phyloP scores from a whole-genome alignment of 2,329 filamentous ascomycete genomes.

The Ophiosphaerella narmari region DNA sequence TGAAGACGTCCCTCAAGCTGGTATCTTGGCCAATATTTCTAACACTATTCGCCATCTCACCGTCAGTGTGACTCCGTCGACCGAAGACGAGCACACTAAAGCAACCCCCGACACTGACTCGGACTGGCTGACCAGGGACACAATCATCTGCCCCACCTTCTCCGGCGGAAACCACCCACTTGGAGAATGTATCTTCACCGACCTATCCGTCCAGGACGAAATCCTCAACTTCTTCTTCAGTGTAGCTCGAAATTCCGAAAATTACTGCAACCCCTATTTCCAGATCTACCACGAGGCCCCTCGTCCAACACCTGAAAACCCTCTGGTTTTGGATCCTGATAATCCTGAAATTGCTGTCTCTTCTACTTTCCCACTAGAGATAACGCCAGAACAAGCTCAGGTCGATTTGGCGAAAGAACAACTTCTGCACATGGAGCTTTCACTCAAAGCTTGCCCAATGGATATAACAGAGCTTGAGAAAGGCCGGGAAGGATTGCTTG shows the following conservation, averaged over 20 bases:
- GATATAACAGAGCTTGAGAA: slow-evolving; percentile 14
- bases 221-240: slow-evolving; percentile 67
- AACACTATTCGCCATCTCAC: slow-evolving; percentile 14
- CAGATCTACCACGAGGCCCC: slow-evolving; percentile 10
- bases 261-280: slow-evolving; percentile 38
- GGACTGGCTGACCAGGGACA: slow-evolving; percentile 15
- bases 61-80: background rate
- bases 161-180: slow-evolving; percentile 66
- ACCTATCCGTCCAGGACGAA: slow-evolving; percentile 55
- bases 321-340: slow-evolving; percentile 16
- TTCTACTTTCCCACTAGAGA: slow-evolving; percentile 9
- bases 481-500: slow-evolving; percentile 24
- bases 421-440: slow-evolving; percentile 19
- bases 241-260: slow-evolving; percentile 54
- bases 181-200: slow-evolving; percentile 64
- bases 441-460: slow-evolving; percentile 23
- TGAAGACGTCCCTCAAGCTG: slow-evolving; percentile 6
- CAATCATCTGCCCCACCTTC: slow-evolving; percentile 56
- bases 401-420: slow-evolving; percentile 16
- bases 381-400: slow-evolving; percentile 24
- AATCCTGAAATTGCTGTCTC: background rate
- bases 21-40: slow-evolving; percentile 3
- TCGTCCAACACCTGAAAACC: slow-evolving; percentile 20
- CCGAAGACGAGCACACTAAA: background rate
- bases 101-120: background rate